These are phyloP conservation scores for Stemphylium beticola DNA, from an alignment of 2,329 filamentous ascomycete species.

Conservation along the genomic window DNA sequence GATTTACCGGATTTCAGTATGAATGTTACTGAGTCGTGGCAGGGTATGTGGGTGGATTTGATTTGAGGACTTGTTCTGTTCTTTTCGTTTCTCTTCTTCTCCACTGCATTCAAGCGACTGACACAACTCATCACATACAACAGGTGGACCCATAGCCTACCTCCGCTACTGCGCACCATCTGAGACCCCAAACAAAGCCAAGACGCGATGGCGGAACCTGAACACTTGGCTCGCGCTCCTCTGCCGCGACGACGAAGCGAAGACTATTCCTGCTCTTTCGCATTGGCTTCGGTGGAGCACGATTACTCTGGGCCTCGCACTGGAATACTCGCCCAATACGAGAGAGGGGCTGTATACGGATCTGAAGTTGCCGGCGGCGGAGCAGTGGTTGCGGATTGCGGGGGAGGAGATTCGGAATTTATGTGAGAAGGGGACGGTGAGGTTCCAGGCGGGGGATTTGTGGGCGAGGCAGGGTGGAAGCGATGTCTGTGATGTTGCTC, in stretches of 20 bases:
- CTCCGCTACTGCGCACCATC: not conserved
- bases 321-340: not conserved
- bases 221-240: not conserved
- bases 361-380: not conserved
- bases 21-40: not conserved
- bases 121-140: too few species aligned
- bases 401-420: not conserved
- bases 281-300: not conserved
- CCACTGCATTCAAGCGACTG: too few species aligned
- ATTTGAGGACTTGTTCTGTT: not conserved
- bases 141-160: not conserved
- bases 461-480: not conserved
- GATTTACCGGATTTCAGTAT: not conserved
- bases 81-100: too few species aligned
- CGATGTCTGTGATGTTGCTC: not conserved
- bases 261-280: not conserved
- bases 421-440: not conserved
- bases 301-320: not conserved
- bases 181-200: not conserved
- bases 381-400: not conserved
- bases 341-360: not conserved
- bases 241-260: not conserved
- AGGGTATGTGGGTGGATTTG: not conserved
- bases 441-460: not conserved
- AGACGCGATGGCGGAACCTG: not conserved